These are phyloP conservation scores for Plenodomus tracheiphilus DNA, from an alignment of 2,329 filamentous ascomycete genomes.

Conservation along the genomic window DNA sequence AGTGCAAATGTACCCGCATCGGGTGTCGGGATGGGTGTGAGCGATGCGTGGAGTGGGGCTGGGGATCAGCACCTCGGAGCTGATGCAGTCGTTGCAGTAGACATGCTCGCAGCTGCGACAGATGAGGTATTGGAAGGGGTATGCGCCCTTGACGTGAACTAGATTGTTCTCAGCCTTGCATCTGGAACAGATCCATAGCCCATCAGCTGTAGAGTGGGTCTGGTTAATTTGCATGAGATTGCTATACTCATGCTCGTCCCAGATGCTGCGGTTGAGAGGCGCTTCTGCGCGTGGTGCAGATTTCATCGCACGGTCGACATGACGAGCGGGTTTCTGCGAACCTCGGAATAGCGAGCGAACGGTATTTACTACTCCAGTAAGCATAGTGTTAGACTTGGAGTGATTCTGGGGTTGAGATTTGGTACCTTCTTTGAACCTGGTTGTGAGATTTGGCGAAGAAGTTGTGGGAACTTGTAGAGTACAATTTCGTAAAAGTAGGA, in stretches of 20 bases:
- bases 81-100: background rate
- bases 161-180: slow-evolving; percentile 1
- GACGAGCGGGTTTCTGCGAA: too few relatives aligned
- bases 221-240: background rate
- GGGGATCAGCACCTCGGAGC: background rate
- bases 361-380: background rate
- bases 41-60: background rate
- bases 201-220: background rate
- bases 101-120: slow-evolving; percentile 4
- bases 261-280: background rate
- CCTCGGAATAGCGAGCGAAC: too few relatives aligned
- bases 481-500: too few relatives aligned
- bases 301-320: background rate
- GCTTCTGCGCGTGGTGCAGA: background rate
- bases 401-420: background rate
- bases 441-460: background rate
- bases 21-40: background rate
- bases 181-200: slow-evolving; percentile 1
- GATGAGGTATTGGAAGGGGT: slow-evolving; percentile 4
- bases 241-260: background rate
- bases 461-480: too few relatives aligned
- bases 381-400: background rate
- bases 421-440: background rate
- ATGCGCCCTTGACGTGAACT: background rate
- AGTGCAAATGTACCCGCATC: background rate